These are phyloP conservation scores for Huntiella omanensis DNA, from an alignment of 2,329 filamentous ascomycete species.

Conservation along the genomic window DNA sequence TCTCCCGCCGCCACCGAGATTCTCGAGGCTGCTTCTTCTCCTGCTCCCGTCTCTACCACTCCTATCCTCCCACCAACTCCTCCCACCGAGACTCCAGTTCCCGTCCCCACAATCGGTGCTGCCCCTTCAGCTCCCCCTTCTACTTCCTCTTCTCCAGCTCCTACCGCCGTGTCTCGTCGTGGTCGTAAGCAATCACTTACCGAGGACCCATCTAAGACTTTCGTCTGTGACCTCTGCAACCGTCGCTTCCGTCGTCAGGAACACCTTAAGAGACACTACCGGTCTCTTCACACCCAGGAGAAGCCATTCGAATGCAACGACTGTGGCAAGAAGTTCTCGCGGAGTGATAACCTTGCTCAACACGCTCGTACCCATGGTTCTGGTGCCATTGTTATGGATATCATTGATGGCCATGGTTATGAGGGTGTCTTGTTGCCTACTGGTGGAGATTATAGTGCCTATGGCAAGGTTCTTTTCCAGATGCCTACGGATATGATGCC, in stretches of 20 bases:
- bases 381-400: constrained; percentile 77
- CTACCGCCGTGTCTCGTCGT: constrained; percentile 60
- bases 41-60: background rate
- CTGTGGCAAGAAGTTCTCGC: constrained; percentile 98
- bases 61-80: background rate
- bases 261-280: constrained; percentile 95
- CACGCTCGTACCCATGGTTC: constrained; percentile 86
- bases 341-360: constrained; percentile 91
- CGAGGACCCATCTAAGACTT: constrained; percentile 95
- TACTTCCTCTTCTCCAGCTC: constrained; percentile 21
- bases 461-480: constrained; percentile 68
- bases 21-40: background rate
- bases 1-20: constrained; percentile 16
- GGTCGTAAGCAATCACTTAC: constrained; percentile 97
- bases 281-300: constrained; percentile 93
- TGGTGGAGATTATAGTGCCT: constrained; percentile 44
- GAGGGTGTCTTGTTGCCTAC: constrained; percentile 22
- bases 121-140: constrained; percentile 17
- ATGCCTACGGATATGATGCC: constrained; percentile 54
- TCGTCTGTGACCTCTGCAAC: constrained; percentile 89
- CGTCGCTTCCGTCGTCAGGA: constrained; percentile 96
- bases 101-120: constrained; percentile 16
- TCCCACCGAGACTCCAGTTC: background rate
- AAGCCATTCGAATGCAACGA: constrained; percentile 97
- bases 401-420: constrained; percentile 53